A percentile compares a stretch with the other conserved stretches of the same genome.
Conservation (phyloP, 75 land plant genomes). For the Azolla pinnata region DNA sequence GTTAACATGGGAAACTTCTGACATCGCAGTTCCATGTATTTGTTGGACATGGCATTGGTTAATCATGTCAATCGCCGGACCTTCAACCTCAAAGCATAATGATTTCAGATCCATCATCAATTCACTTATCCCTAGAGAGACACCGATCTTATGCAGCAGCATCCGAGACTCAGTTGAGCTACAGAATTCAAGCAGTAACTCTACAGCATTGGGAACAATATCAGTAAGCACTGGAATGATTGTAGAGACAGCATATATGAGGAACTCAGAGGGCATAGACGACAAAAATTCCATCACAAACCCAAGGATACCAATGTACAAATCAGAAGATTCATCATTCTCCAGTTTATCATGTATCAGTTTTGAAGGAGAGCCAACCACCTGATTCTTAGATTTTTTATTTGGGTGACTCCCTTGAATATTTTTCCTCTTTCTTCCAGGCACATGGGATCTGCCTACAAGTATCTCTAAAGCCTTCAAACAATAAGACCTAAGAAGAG, state of each 20-base stretch:
- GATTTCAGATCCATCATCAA: conserved; percentile 61
- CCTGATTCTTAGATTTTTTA: too few species aligned
- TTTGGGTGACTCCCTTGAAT: too few species aligned
- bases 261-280: conserved; percentile 57
- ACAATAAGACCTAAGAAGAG: conserved; percentile 53
- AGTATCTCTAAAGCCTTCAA: conserved; percentile 42
- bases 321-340: background rate
- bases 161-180: conserved; percentile 22
- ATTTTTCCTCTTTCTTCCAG: conserved; percentile 1
- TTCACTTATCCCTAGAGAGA: conserved; percentile 54
- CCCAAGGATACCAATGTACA: conserved; percentile 16
- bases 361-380: too few species aligned
- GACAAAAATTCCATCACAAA: conserved; percentile 53
- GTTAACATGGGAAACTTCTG: too few species aligned
- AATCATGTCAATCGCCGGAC: background rate
- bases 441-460: conserved; percentile 14
- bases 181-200: conserved; percentile 42
- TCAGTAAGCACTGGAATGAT: conserved; percentile 41
- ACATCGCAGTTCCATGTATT: too few species aligned
- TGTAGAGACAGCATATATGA: conserved; percentile 52
- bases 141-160: conserved; percentile 72
- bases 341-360: too few species aligned
- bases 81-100: conserved; percentile 11
- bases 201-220: conserved; percentile 33
- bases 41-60: too few species aligned